These are phyloP conservation scores for Aspergillus luchuensis DNA, from an alignment of 2,329 filamentous ascomycete species.

Conservation along the genomic window DNA sequence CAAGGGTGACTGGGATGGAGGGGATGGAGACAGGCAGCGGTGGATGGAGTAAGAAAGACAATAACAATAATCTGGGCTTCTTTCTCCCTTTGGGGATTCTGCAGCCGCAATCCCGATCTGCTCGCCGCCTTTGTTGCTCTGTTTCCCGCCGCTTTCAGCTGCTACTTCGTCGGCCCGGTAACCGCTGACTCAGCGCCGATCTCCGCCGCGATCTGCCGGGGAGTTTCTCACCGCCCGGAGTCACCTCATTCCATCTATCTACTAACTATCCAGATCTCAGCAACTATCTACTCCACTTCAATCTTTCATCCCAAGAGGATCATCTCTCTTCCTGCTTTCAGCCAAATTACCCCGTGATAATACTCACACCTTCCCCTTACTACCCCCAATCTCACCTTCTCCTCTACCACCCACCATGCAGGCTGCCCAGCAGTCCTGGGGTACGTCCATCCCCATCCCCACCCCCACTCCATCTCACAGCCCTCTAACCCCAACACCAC, in stretches of 20 bases:
- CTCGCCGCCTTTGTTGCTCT: constrained; percentile 3
- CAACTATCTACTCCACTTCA: not conserved
- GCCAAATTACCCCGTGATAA: not conserved
- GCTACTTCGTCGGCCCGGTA: constrained; percentile 37
- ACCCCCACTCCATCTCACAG: constrained; percentile 5
- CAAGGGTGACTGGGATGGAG: constrained; percentile 19
- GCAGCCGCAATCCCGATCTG: constrained; percentile 18
- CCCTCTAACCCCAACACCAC: constrained; percentile 14
- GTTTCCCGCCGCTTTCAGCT: constrained; percentile 30
- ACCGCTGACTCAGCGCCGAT: constrained; percentile 35
- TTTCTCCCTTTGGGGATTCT: constrained; percentile 7
- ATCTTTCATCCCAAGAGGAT: not conserved
- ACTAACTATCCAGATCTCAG: not conserved
- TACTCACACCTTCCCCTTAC: not conserved
- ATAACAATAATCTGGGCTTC: constrained; percentile 16
- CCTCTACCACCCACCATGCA: constrained; percentile 49
- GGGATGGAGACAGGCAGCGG: constrained; percentile 3
- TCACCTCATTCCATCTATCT: constrained; percentile 6
- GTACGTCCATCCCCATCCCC: constrained; percentile 39
- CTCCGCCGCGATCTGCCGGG: constrained; percentile 34
- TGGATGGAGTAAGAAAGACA: constrained; percentile 3
- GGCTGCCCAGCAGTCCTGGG: constrained; percentile 62
- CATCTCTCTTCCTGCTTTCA: not conserved
- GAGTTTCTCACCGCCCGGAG: constrained; percentile 28
- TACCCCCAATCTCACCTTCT: not conserved